Evolutionary conservation across 2,329 filamentous ascomycete genomes (phyloP).

Genomic region (Rhynchosporium graminicola): DNA sequence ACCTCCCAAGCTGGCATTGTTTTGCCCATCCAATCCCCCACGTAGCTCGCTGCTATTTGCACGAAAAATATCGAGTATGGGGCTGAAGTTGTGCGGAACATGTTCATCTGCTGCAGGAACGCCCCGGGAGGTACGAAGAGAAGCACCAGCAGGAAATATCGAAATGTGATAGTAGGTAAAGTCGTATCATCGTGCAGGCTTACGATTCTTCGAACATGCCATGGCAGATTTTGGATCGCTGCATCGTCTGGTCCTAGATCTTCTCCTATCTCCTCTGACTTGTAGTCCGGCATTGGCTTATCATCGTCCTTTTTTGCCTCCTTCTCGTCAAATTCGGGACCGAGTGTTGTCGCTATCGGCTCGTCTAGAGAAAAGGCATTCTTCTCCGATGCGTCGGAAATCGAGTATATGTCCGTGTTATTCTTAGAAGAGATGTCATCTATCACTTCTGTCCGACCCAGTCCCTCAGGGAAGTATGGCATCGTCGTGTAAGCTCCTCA

Average conservation of each 20-base stretch:
- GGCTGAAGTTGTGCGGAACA: constrained; percentile 55
- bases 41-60: constrained; percentile 51
- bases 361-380: constrained; percentile 12
- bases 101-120: constrained; percentile 57
- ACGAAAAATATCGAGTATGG: constrained; percentile 63
- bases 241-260: constrained; percentile 44
- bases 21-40: constrained; percentile 47
- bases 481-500: constrained; percentile 12
- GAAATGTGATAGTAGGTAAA: constrained; percentile 58
- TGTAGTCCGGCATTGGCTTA: constrained; percentile 2
- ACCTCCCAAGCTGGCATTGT: constrained; percentile 49
- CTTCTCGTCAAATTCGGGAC: constrained; percentile 11
- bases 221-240: constrained; percentile 54
- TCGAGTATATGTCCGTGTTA: constrained; percentile 14
- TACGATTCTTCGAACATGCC: constrained; percentile 57
- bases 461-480: constrained; percentile 21
- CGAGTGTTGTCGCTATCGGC: background rate
- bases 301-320: constrained; percentile 14
- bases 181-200: constrained; percentile 58
- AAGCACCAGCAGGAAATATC: constrained; percentile 57
- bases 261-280: constrained; percentile 12
- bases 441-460: background rate
- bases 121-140: constrained; percentile 59
- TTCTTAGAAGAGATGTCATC: constrained; percentile 6
- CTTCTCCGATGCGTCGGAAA: constrained; percentile 16